These are phyloP conservation scores for Xylaria flabelliformis DNA, from an alignment of 495 filamentous ascomycete genomes.

Conservation along the genomic window DNA sequence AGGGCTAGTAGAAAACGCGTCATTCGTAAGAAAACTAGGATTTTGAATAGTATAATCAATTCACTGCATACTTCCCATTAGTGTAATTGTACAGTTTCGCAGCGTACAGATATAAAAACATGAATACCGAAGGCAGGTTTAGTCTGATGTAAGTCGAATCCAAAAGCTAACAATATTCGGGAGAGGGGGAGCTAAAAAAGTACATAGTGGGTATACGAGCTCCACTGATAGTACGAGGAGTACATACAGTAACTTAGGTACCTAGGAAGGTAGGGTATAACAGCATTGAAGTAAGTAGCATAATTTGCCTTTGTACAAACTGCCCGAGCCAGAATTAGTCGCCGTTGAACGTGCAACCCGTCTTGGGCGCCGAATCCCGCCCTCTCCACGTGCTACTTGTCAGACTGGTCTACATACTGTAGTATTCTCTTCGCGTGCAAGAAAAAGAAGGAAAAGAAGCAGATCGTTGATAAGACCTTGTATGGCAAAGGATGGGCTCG, in stretches of 20 bases:
- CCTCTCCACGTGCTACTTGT: not conserved
- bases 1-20: constrained; percentile 3
- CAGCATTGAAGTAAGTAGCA: not conserved
- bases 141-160: not conserved
- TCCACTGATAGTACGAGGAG: not conserved
- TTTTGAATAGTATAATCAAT: not conserved
- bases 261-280: too few relatives aligned
- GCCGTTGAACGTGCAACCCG: not conserved
- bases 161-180: not conserved
- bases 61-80: not conserved
- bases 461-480: not conserved
- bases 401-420: not conserved
- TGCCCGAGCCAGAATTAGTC: not conserved
- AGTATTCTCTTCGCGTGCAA: not conserved
- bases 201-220: not conserved
- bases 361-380: not conserved
- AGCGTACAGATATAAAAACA: not conserved
- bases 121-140: not conserved
- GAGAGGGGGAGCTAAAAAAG: not conserved
- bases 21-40: not conserved
- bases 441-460: not conserved
- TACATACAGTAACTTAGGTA: too few relatives aligned
- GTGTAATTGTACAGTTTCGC: not conserved
- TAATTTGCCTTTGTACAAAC: not conserved
- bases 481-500: not conserved